These are phyloP conservation scores for Amylocarpus encephaloides DNA, from an alignment of 2,329 filamentous ascomycete genomes.

Conservation along the genomic window DNA sequence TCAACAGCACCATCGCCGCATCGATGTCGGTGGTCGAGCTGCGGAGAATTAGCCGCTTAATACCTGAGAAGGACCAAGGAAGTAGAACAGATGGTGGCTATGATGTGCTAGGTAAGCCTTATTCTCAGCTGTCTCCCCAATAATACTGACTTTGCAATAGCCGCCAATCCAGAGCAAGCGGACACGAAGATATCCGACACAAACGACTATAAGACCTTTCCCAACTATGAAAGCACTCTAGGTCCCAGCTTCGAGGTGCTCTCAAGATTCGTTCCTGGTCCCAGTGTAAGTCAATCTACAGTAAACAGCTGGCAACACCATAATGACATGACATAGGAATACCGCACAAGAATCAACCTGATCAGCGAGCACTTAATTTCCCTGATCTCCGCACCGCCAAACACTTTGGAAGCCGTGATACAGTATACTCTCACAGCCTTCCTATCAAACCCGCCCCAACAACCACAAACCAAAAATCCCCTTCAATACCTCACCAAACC, in stretches of 20 bases:
- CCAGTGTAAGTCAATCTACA: conserved; percentile 19
- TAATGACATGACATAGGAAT: conserved; percentile 18
- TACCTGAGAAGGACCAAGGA: conserved; percentile 12
- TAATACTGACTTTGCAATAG: conserved; percentile 1
- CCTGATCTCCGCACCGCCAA: conserved; percentile 13
- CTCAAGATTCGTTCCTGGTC: conserved; percentile 21
- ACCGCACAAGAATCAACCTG: conserved; percentile 19
- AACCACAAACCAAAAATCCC: conserved; percentile 4
- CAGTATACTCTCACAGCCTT: neutral
- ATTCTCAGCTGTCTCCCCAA: neutral
- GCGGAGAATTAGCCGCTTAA: conserved; percentile 25
- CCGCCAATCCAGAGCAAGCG: conserved; percentile 9
- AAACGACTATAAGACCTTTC: conserved; percentile 28
- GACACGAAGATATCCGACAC: conserved; percentile 21
- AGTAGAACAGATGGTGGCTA: conserved; percentile 18
- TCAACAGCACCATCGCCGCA: conserved; percentile 22
- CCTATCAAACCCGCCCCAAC: neutral
- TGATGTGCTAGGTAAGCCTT: conserved; percentile 27
- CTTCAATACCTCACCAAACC: conserved; percentile 15
- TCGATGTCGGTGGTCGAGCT: conserved; percentile 27
- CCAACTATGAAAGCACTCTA: conserved; percentile 27
- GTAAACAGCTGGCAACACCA: neutral
- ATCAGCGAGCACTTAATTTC: conserved; percentile 19
- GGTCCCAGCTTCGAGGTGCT: conserved; percentile 22
- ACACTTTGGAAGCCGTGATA: conserved; percentile 4